Percentiles rank a stretch among this genome's conserved stretches.
Evolutionary conservation across 2,329 filamentous ascomycete species (phyloP).

Genomic region (Blumeria graminis): DNA sequence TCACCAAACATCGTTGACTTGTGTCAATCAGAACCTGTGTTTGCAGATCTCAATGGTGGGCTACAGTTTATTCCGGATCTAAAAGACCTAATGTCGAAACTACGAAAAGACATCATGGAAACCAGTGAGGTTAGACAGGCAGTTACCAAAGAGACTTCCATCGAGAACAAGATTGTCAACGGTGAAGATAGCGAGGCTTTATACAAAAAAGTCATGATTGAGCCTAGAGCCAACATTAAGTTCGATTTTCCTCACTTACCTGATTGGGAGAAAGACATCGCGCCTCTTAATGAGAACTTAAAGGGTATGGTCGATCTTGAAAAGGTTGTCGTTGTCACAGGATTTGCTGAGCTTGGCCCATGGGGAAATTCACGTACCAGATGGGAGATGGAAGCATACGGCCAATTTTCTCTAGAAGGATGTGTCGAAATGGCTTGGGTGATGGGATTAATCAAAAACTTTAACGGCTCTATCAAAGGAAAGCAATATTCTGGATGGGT

Average conservation of each 20-base stretch:
- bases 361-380: conserved; percentile 97
- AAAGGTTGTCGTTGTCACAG: conserved; percentile 91
- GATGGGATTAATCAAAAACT: conserved; percentile 98
- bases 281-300: conserved; percentile 66
- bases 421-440: conserved; percentile 99
- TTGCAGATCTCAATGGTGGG: conserved; percentile 90
- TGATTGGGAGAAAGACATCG: conserved; percentile 76
- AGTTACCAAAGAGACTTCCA: conserved; percentile 82
- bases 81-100: conserved; percentile 78
- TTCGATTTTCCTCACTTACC: conserved; percentile 82
- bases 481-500: conserved; percentile 95
- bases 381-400: conserved; percentile 98
- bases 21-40: conserved; percentile 86
- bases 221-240: conserved; percentile 93
- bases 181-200: conserved; percentile 77
- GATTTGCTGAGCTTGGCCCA: conserved; percentile 84
- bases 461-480: conserved; percentile 89
- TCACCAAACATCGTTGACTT: conserved; percentile 80
- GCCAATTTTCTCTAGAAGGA: conserved; percentile 89
- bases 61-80: conserved; percentile 93
- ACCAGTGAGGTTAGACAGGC: conserved; percentile 82
- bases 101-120: conserved; percentile 86
- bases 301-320: conserved; percentile 98
- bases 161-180: conserved; percentile 94
- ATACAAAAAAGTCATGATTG: conserved; percentile 83